Conservation (phyloP, 2,329 filamentous ascomycete species). For the Colletotrichum filicis region DNA sequence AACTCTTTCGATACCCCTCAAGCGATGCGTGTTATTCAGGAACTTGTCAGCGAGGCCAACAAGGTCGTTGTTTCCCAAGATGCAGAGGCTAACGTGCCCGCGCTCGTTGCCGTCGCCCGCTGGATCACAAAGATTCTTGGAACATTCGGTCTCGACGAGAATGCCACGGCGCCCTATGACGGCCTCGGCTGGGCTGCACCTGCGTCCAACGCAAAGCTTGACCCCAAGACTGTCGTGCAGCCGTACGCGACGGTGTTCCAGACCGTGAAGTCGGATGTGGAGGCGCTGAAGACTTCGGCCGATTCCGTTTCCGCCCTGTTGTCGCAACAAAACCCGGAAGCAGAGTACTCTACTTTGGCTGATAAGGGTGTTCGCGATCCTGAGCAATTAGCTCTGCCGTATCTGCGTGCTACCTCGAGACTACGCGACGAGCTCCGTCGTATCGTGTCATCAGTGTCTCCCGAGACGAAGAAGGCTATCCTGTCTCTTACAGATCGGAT, state of each 20-base stretch:
- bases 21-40: constrained; percentile 81
- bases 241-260: constrained; percentile 58
- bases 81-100: constrained; percentile 55
- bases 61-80: constrained; percentile 51
- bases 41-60: constrained; percentile 84
- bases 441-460: constrained; percentile 57
- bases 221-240: constrained; percentile 56
- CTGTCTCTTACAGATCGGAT: constrained; percentile 82
- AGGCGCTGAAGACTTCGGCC: constrained; percentile 59
- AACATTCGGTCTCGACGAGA: constrained; percentile 83
- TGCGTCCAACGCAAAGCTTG: constrained; percentile 48
- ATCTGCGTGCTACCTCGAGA: constrained; percentile 64
- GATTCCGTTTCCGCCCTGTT: constrained; percentile 56
- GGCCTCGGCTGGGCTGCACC: constrained; percentile 65
- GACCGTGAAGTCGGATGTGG: constrained; percentile 58
- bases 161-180: constrained; percentile 64
- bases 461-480: constrained; percentile 74
- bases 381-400: constrained; percentile 65
- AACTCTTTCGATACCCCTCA: constrained; percentile 90
- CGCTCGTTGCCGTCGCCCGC: constrained; percentile 69
- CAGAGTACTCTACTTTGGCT: constrained; percentile 59
- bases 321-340: constrained; percentile 50
- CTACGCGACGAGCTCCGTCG: constrained; percentile 72
- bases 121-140: constrained; percentile 88
- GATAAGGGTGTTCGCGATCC: constrained; percentile 60